Conservation (phyloP, 2,329 filamentous ascomycete genomes). For the Calycina herbarum region DNA sequence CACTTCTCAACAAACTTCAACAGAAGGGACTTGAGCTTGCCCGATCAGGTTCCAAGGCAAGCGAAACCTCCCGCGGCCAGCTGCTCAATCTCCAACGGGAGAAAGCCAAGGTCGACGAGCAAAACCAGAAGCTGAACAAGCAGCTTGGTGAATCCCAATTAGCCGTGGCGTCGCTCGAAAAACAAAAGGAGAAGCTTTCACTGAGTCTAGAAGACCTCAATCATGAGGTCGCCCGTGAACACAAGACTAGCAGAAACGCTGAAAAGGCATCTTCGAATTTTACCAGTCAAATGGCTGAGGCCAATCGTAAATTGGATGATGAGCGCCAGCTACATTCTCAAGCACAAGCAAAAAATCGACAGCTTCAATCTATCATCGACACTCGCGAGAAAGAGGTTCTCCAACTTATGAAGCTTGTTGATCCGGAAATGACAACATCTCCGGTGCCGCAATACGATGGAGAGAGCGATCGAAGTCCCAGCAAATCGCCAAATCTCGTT, state of each 20-base stretch:
- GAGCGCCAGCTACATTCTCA: conserved; percentile 83
- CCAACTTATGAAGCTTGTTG: conserved; percentile 80
- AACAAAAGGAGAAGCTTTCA: conserved; percentile 90
- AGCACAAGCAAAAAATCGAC: conserved; percentile 80
- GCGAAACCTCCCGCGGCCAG: conserved; percentile 77
- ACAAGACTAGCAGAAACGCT: conserved; percentile 84
- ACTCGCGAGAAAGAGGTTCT: conserved; percentile 79
- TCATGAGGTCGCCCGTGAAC: conserved; percentile 86
- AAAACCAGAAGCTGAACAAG: conserved; percentile 75
- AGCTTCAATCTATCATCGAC: conserved; percentile 77
- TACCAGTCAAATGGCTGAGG: conserved; percentile 82
- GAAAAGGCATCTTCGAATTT: conserved; percentile 83
- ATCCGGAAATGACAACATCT: conserved; percentile 58
- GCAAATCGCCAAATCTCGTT: conserved; percentile 54
- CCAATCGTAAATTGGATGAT: conserved; percentile 85
- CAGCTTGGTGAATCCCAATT: conserved; percentile 86
- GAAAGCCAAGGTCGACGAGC: conserved; percentile 79
- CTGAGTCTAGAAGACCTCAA: conserved; percentile 88
- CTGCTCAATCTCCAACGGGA: conserved; percentile 76
- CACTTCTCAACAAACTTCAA: conserved; percentile 93
- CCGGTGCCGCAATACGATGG: conserved; percentile 55
- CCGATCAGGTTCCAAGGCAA: conserved; percentile 81
- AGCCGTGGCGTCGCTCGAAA: conserved; percentile 79
- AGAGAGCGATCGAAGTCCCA: conserved; percentile 59
- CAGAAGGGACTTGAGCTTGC: conserved; percentile 97